Conservation (phyloP, 1,139 yeast genomes). For the Meyerozyma carpophila region DNA sequence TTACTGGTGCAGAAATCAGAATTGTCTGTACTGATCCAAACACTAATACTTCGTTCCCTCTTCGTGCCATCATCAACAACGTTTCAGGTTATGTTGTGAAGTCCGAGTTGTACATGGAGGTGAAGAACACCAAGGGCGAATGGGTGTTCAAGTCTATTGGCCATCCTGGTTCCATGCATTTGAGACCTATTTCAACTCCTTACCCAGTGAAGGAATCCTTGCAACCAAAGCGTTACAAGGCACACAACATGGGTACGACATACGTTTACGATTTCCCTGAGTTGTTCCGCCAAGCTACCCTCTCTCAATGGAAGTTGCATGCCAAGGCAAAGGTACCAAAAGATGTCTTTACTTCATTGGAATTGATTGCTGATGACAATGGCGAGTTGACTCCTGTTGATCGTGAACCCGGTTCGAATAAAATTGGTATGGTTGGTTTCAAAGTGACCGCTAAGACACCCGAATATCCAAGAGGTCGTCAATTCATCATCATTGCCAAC, state of each 20-base stretch:
- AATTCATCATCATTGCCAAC: conserved; percentile 85
- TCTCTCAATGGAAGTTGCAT: conserved; percentile 75
- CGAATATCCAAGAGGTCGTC: conserved; percentile 95
- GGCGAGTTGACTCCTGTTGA: conserved; percentile 81
- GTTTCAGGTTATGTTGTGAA: conserved; percentile 97
- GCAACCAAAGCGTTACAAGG: conserved; percentile 97
- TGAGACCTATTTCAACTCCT: conserved; percentile 92
- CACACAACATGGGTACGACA: conserved; percentile 97
- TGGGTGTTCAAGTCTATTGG: conserved; percentile 97
- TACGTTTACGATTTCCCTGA: conserved; percentile 99
- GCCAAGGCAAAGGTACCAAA: conserved; percentile 62
- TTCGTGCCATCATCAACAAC: conserved; percentile 92
- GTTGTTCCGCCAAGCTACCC: conserved; percentile 88
- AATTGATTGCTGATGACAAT: conserved; percentile 76
- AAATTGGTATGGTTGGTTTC: conserved; percentile 97
- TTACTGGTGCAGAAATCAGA: conserved; percentile 95
- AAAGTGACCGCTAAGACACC: conserved; percentile 88
- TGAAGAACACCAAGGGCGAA: conserved; percentile 84
- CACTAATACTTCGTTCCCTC: conserved; percentile 87
- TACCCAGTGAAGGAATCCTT: conserved; percentile 97
- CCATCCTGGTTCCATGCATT: conserved; percentile 93
- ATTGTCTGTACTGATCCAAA: conserved; percentile 89
- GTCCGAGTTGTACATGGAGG: conserved; percentile 90
- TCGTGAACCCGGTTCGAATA: conserved; percentile 95
- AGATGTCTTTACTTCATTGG: conserved; percentile 72